These are phyloP conservation scores for Albizia julibrissin DNA, from an alignment of 306 rosid species.

Conservation along the genomic window DNA sequence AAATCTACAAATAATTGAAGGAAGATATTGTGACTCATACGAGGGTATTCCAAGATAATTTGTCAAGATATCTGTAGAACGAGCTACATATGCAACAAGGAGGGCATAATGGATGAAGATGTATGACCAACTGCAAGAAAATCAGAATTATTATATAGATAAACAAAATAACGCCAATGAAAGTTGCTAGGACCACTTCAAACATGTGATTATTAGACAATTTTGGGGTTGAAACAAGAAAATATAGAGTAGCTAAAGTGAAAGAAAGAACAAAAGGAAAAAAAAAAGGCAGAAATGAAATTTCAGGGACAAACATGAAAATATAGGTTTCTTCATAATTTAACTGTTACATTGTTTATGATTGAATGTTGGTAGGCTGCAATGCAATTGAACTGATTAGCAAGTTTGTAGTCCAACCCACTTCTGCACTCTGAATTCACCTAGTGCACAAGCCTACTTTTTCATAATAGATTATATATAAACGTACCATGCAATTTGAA, in stretches of 20 bases:
- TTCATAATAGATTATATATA: not conserved
- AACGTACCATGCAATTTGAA: conserved; percentile 77
- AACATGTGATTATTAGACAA: not conserved
- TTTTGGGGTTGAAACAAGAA: not conserved
- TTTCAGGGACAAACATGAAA: conserved; percentile 1
- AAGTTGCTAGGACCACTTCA: not conserved
- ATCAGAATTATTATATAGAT: conserved; percentile 15
- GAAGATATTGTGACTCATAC: conserved; percentile 41
- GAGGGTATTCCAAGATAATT: conserved; percentile 64
- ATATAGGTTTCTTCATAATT: conserved; percentile 9
- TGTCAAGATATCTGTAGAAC: conserved; percentile 79
- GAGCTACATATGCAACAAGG: conserved; percentile 75
- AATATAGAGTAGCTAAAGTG: not conserved
- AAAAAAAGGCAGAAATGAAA: not conserved
- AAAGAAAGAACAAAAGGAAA: not conserved
- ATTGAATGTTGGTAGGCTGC: not conserved
- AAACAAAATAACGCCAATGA: not conserved
- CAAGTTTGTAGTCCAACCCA: not conserved
- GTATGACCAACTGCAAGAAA: conserved; percentile 85
- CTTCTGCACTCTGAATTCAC: not conserved
- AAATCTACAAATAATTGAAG: conserved; percentile 13
- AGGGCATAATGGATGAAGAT: conserved; percentile 80
- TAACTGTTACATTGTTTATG: not conserved
- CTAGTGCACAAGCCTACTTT: not conserved
- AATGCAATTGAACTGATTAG: not conserved